Percentiles rank a stretch among this genome's conserved stretches.
phyloP scores from a whole-genome alignment of 345 rosid species.

The Hibiscus tridactylites region DNA sequence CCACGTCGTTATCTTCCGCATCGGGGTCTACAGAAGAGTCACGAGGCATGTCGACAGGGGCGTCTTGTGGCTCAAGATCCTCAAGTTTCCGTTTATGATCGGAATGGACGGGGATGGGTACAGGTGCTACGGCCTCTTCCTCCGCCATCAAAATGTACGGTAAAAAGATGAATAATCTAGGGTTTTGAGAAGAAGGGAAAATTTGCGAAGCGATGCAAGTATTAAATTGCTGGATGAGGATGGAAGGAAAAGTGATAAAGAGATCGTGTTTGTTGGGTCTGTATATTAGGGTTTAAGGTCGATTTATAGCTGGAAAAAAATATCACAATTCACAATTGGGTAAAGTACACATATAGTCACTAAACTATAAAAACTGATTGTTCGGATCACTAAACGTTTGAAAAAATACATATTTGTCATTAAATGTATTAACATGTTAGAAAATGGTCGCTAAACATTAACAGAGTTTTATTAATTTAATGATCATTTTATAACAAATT shows the following conservation, averaged over 20 bases:
- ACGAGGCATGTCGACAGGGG: background rate
- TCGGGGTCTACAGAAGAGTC: slow-evolving; percentile 11
- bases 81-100: slow-evolving; percentile 79
- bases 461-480: too few species aligned
- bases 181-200: slow-evolving; percentile 6
- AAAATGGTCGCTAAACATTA: too few species aligned
- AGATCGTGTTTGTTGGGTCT: background rate
- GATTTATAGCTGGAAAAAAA: background rate
- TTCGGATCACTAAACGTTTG: too few species aligned
- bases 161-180: slow-evolving; percentile 3
- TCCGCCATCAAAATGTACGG: slow-evolving; percentile 37
- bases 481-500: too few species aligned
- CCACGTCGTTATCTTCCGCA: slow-evolving; percentile 16
- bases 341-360: too few species aligned
- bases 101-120: slow-evolving; percentile 16
- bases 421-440: too few species aligned
- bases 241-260: background rate
- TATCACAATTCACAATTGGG: background rate
- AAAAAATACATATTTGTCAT: too few species aligned
- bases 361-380: too few species aligned
- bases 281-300: background rate
- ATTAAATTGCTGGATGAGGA: background rate
- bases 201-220: background rate
- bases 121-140: slow-evolving; percentile 40
- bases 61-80: slow-evolving; percentile 33